phyloP scores from a whole-genome alignment of 139 green algal species.

The Tetradesmus lagerheimii region DNA sequence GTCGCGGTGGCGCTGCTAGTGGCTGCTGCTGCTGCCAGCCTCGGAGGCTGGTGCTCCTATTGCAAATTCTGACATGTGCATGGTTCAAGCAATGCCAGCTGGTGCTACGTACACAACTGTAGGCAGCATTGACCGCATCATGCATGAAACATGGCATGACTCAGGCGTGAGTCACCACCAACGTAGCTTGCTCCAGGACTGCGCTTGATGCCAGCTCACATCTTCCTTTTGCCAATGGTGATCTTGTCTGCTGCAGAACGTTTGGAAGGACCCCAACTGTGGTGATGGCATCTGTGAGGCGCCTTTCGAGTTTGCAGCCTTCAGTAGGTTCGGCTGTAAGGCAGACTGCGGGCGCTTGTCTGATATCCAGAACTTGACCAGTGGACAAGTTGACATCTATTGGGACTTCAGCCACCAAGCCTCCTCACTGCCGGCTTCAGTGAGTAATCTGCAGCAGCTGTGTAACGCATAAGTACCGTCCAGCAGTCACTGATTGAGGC shows the following conservation, averaged over 20 bases:
- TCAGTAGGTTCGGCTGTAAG: conserved; percentile 87
- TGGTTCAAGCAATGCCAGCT: no score
- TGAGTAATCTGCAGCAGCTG: background rate
- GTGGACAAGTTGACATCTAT: conserved; percentile 69
- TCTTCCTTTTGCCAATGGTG: no score
- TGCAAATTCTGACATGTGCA: no score
- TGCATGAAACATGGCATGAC: no score
- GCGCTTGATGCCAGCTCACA: no score
- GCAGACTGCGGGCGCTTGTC: conserved; percentile 86
- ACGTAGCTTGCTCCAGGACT: no score
- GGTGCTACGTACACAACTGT: no score
- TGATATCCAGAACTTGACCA: conserved; percentile 80
- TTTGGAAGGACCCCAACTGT: conserved; percentile 87
- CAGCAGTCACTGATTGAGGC: background rate
- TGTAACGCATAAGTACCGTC: background rate
- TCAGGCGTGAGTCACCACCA: no score
- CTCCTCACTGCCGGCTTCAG: conserved; percentile 70
- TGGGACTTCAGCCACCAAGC: conserved; percentile 83
- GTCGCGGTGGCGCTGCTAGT: no score
- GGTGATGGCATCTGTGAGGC: conserved; percentile 86
- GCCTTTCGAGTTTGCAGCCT: conserved; percentile 87
- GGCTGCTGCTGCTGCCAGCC: no score
- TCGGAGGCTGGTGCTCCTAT: no score
- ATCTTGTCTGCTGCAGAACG: conserved; percentile 46
- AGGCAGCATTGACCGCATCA: no score